These are phyloP conservation scores for Leishmania mexicana DNA, from an alignment of 208 protist species.

Conservation along the genomic window DNA sequence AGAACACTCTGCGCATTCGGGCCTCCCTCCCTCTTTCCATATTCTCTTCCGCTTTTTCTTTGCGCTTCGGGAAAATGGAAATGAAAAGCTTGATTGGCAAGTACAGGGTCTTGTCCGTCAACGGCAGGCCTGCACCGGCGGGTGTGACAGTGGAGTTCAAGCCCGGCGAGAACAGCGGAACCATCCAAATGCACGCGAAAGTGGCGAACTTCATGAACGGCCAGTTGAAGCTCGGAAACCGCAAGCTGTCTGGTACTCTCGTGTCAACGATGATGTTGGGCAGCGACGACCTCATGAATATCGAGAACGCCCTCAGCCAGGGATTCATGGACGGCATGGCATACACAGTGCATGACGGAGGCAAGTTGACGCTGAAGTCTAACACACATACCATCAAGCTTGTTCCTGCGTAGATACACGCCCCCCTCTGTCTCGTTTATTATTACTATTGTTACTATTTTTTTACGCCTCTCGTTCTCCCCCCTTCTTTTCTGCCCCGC, in stretches of 20 bases:
- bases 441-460: constrained; percentile 7
- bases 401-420: constrained; percentile 9
- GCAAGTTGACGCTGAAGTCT: constrained; percentile 30
- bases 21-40: background rate
- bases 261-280: constrained; percentile 52
- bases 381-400: constrained; percentile 32
- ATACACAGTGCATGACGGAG: constrained; percentile 15
- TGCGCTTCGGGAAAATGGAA: constrained; percentile 1
- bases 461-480: background rate
- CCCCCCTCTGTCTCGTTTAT: background rate
- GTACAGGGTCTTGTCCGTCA: constrained; percentile 33
- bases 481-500: background rate
- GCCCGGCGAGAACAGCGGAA: background rate
- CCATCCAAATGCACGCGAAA: constrained; percentile 13
- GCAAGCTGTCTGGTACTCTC: constrained; percentile 39
- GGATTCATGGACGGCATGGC: constrained; percentile 41
- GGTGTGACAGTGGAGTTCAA: constrained; percentile 20
- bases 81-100: constrained; percentile 32
- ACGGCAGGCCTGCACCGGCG: constrained; percentile 19
- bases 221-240: constrained; percentile 21
- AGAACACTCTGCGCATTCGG: background rate
- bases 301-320: constrained; percentile 36
- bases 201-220: constrained; percentile 51
- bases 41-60: background rate
- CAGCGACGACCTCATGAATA: constrained; percentile 19